phyloP scores from a whole-genome alignment of 2,329 filamentous ascomycete genomes.

The Paradendryphiella salina region DNA sequence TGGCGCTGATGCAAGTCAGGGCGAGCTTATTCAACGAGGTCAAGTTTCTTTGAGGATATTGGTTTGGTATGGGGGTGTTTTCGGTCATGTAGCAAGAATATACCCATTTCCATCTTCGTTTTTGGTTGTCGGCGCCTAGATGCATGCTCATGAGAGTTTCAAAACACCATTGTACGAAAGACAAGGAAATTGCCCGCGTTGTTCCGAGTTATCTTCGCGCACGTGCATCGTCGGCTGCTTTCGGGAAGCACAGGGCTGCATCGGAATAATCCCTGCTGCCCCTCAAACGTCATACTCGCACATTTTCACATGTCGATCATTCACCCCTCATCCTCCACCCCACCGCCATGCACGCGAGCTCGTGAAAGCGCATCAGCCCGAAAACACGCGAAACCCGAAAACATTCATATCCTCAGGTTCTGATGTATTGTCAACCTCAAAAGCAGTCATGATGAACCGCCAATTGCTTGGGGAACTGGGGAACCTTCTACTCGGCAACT shows the following conservation, averaged over 20 bases:
- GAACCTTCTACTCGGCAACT: slow-evolving; percentile 14
- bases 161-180: not conserved
- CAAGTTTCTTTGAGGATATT: slow-evolving; percentile 38
- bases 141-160: not conserved
- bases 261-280: slow-evolving; percentile 30
- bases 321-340: slow-evolving; percentile 12
- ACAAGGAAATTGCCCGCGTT: not conserved
- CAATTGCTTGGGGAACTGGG: slow-evolving; percentile 2
- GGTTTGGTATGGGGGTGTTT: not conserved
- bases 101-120: slow-evolving; percentile 20
- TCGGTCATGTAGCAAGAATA: slow-evolving; percentile 24
- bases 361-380: slow-evolving; percentile 11
- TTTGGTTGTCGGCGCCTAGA: not conserved
- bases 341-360: slow-evolving; percentile 20
- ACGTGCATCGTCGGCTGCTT: slow-evolving; percentile 24
- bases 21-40: slow-evolving; percentile 55
- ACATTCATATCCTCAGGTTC: not conserved
- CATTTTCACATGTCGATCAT: slow-evolving; percentile 35
- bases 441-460: slow-evolving; percentile 1
- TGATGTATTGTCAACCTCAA: not conserved
- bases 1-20: slow-evolving; percentile 54
- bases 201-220: slow-evolving; percentile 26
- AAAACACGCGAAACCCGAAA: slow-evolving; percentile 1
- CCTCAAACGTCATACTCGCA: slow-evolving; percentile 34
- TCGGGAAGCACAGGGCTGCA: slow-evolving; percentile 18